Conservation (phyloP, 352 stramenopile genomes). For the Pythium pectinolyticum region DNA sequence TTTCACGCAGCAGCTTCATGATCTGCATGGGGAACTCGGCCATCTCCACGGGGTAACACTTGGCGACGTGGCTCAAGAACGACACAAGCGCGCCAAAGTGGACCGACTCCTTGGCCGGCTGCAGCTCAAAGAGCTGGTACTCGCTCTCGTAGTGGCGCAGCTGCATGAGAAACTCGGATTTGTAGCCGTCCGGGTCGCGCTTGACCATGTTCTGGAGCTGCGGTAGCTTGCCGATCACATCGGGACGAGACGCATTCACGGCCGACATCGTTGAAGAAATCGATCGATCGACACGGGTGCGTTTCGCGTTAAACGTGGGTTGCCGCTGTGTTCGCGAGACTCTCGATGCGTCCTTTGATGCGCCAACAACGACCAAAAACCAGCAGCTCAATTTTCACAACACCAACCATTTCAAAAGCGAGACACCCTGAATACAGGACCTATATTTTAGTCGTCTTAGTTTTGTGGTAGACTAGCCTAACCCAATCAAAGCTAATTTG, state of each 20-base stretch:
- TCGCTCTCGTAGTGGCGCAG: constrained; percentile 95
- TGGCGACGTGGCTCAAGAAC: constrained; percentile 94
- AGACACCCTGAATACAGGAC: constrained; percentile 23
- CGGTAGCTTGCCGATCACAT: constrained; percentile 91
- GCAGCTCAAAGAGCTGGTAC: constrained; percentile 94
- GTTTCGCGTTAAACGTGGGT: neutral
- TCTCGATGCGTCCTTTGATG: constrained; percentile 24
- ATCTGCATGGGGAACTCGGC: constrained; percentile 88
- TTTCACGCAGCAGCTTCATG: constrained; percentile 90
- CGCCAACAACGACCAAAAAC: constrained; percentile 13
- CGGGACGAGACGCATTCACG: constrained; percentile 76
- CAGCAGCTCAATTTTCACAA: constrained; percentile 5
- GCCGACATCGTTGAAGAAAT: constrained; percentile 39
- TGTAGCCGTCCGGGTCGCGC: constrained; percentile 94
- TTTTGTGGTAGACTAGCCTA: no score
- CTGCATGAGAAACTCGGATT: constrained; percentile 98
- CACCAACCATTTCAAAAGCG: constrained; percentile 31
- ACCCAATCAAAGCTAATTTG: constrained; percentile 1
- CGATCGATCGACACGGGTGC: neutral
- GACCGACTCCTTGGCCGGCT: constrained; percentile 88
- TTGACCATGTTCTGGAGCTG: constrained; percentile 99
- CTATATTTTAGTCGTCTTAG: neutral
- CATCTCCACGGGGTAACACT: constrained; percentile 88
- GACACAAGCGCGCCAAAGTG: constrained; percentile 96
- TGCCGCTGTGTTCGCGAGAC: neutral